Percentiles rank a stretch among this genome's conserved stretches.
Conservation (phyloP, 805 yeast genomes). For the Yueomyces sinensis region DNA sequence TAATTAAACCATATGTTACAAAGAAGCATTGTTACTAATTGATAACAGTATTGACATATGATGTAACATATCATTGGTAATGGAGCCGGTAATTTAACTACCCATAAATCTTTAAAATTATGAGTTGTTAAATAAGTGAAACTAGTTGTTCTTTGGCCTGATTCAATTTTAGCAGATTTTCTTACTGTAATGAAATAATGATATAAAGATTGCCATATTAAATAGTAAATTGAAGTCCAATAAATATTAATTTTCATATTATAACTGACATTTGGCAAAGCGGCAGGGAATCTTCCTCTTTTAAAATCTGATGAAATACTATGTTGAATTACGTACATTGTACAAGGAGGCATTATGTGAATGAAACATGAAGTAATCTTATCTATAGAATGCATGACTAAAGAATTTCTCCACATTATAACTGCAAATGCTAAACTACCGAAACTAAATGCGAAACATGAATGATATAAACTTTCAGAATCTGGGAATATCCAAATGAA, state of each 20-base stretch:
- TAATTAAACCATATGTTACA: conserved; percentile 82
- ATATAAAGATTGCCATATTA: conserved; percentile 81
- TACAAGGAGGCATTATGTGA: conserved; percentile 81
- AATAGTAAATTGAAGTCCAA: conserved; percentile 70
- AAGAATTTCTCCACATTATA: conserved; percentile 87
- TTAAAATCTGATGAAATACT: conserved; percentile 44
- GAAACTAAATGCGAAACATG: conserved; percentile 75
- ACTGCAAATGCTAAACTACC: conserved; percentile 92
- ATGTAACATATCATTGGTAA: conserved; percentile 84
- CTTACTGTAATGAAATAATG: conserved; percentile 85
- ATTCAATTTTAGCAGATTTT: conserved; percentile 64
- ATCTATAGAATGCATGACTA: conserved; percentile 83
- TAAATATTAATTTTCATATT: conserved; percentile 39
- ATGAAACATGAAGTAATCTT: conserved; percentile 86
- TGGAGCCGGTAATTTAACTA: conserved; percentile 76
- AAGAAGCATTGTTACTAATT: conserved; percentile 70
- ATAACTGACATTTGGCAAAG: conserved; percentile 42
- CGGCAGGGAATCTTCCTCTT: conserved; percentile 62
- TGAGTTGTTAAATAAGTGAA: conserved; percentile 69
- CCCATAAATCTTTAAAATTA: conserved; percentile 58
- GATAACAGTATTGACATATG: conserved; percentile 75
- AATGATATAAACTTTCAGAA: conserved; percentile 58
- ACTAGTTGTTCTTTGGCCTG: conserved; percentile 70
- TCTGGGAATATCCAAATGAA: conserved; percentile 77
- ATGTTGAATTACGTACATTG: conserved; percentile 78